Evolutionary conservation across 768 basidiomycete species (phyloP), one percentile per base, ranked within the genome.

Genomic region (Suillus tomentosus): DNA sequence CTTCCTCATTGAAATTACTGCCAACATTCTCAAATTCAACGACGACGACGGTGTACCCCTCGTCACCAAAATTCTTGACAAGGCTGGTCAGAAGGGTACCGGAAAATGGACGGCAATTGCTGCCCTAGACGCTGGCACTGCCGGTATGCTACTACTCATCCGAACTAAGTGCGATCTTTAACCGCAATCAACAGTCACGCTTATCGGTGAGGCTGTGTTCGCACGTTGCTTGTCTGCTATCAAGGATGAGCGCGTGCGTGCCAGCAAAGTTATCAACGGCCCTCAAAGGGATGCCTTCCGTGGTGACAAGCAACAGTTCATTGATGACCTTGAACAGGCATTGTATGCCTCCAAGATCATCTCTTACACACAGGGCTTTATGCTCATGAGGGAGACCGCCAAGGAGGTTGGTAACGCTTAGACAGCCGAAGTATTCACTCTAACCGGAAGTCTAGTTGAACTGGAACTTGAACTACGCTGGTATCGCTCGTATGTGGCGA

Each of bases 331-430:
- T 67, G 97, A 99, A 80, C 97, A 99, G 78, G 97, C 96, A 56
- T 85, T 99, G 64, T 99, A 99, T 80, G 97, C 96, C 59, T 97
- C 96, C 71, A 99, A 99, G 85, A 95, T 99, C 78, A 96, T 98
- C 73, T 99, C 96, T 37, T 99, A 99, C 84, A 94, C 96, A 5
- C 97, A 99, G 80, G 97, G 97, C 69, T 99, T 99, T 85, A 96
- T 99, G 88, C 87, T 99, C 73, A 97, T 99, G 95, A 86, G 97
- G 69, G 92, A 98, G 80, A 96, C 95, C 58, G 97, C 96, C 51
- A 94, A 94, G 78, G 95, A 97, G 84, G 90, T 88, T 55, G 63
- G 78, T 71, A 47, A 58, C 62, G 2, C 48, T 13, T 42, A 10
- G 40, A 57, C 27, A 61, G 10, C 31, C 54, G 2, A 24, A 17